phyloP scores from a whole-genome alignment of 805 yeast genomes.

The Martiniozyma abietophila region DNA sequence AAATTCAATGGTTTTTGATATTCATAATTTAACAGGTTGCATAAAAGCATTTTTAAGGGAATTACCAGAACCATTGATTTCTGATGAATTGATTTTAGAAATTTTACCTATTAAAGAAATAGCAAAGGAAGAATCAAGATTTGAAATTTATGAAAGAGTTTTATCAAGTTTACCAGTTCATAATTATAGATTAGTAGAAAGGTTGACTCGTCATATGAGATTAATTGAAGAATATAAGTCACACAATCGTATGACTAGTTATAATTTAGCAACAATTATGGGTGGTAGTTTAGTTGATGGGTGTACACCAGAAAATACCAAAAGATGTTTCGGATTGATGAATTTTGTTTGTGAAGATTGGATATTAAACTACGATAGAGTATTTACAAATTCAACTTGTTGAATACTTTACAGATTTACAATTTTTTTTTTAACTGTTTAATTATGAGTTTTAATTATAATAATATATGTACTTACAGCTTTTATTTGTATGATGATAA shows the following conservation, averaged over 20 bases:
- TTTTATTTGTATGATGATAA: too few species aligned
- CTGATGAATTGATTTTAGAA: slow-evolving; percentile 53
- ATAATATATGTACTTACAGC: neutral
- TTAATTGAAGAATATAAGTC: slow-evolving; percentile 58
- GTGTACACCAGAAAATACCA: slow-evolving; percentile 36
- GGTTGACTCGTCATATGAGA: slow-evolving; percentile 61
- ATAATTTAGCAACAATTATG: slow-evolving; percentile 85
- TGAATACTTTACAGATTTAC: neutral
- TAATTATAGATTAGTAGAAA: slow-evolving; percentile 60
- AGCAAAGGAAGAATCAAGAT: slow-evolving; percentile 18
- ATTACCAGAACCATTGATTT: slow-evolving; percentile 73
- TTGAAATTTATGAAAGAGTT: slow-evolving; percentile 18
- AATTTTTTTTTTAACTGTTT: too few species aligned
- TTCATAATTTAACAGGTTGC: slow-evolving; percentile 82
- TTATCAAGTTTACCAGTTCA: slow-evolving; percentile 43
- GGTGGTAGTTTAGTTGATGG: slow-evolving; percentile 55
- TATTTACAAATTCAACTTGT: slow-evolving; percentile 20
- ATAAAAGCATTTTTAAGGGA: slow-evolving; percentile 79
- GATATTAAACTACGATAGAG: slow-evolving; percentile 32
- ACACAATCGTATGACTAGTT: slow-evolving; percentile 76
- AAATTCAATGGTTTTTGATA: slow-evolving; percentile 43
- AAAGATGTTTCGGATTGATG: slow-evolving; percentile 45
- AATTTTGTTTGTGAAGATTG: slow-evolving; percentile 43
- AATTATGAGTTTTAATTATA: neutral
- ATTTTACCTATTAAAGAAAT: slow-evolving; percentile 33